Conservation (phyloP, 257 asterid genomes). For the Salvia hispanica region DNA sequence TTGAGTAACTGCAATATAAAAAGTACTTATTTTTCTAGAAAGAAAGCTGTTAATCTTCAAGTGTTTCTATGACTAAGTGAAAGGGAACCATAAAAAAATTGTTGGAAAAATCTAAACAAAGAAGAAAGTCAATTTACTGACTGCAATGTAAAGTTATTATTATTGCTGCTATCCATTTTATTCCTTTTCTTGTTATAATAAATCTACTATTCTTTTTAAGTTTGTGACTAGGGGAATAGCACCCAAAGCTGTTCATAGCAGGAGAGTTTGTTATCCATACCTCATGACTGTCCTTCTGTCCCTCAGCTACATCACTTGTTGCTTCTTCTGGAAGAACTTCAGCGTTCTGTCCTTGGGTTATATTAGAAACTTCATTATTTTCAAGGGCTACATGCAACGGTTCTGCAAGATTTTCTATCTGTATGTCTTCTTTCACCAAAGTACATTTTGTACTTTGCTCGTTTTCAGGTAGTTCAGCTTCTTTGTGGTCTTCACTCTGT, state of each 20-base stretch:
- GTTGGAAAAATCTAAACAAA: neutral
- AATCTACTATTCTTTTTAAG: no score
- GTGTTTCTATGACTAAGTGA: neutral
- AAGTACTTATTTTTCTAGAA: no score
- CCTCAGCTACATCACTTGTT: slow-evolving; percentile 24
- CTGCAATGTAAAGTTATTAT: neutral
- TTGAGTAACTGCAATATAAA: neutral
- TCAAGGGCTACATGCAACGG: slow-evolving; percentile 35
- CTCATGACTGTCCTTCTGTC: slow-evolving; percentile 29
- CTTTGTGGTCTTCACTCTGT: slow-evolving; percentile 14
- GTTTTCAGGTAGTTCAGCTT: slow-evolving; percentile 18
- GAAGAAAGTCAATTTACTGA: slow-evolving; percentile 22
- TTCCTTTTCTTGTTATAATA: no score
- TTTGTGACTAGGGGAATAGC: neutral
- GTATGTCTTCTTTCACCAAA: neutral
- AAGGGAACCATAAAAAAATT: neutral
- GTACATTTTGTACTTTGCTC: slow-evolving; percentile 1
- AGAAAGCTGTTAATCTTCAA: neutral
- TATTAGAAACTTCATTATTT: slow-evolving; percentile 26
- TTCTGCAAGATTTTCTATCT: slow-evolving; percentile 30
- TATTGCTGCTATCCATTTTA: neutral
- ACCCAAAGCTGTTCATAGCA: neutral
- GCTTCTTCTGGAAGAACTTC: slow-evolving; percentile 21
- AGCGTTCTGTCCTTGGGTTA: slow-evolving; percentile 28
- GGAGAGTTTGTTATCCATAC: slow-evolving; percentile 15